These are phyloP conservation scores for Meira miltonrushii DNA, from an alignment of 1,284 basidiomycete species.

Conservation along the genomic window DNA sequence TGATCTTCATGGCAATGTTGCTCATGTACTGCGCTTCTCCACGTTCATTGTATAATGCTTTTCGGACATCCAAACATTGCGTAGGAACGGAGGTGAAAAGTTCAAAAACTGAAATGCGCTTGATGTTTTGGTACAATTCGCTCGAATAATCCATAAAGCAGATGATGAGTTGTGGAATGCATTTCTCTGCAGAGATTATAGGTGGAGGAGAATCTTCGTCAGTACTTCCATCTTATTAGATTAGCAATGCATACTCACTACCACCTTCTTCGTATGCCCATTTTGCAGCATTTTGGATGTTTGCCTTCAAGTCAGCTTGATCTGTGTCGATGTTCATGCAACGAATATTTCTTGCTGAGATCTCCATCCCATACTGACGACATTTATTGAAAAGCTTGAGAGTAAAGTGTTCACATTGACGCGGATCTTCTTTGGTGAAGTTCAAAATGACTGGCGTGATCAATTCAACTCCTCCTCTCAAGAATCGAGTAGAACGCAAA, in stretches of 20 bases:
- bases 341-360: neutral
- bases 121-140: conserved; percentile 54
- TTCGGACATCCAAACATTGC: conserved; percentile 45
- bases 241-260: too few species aligned
- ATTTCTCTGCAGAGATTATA: conserved; percentile 5
- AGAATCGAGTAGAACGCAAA: conserved; percentile 23
- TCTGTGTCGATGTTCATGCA: neutral
- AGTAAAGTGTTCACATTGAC: neutral
- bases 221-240: too few species aligned
- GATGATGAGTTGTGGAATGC: conserved; percentile 31
- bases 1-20: conserved; percentile 50
- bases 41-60: conserved; percentile 30
- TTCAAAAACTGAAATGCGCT: conserved; percentile 49
- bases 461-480: conserved; percentile 17
- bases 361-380: neutral
- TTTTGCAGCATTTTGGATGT: conserved; percentile 16
- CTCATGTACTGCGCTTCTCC: conserved; percentile 55
- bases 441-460: conserved; percentile 31
- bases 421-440: conserved; percentile 18
- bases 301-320: conserved; percentile 1
- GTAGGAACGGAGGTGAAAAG: conserved; percentile 49
- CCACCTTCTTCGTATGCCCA: conserved; percentile 9
- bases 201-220: too few species aligned
- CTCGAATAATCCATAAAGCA: conserved; percentile 28
- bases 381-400: neutral